Percentiles rank a stretch among this genome's conserved stretches.
Evolutionary conservation across 2,329 filamentous ascomycete species (phyloP).

Genomic region (Dactylellina haptotyla): DNA sequence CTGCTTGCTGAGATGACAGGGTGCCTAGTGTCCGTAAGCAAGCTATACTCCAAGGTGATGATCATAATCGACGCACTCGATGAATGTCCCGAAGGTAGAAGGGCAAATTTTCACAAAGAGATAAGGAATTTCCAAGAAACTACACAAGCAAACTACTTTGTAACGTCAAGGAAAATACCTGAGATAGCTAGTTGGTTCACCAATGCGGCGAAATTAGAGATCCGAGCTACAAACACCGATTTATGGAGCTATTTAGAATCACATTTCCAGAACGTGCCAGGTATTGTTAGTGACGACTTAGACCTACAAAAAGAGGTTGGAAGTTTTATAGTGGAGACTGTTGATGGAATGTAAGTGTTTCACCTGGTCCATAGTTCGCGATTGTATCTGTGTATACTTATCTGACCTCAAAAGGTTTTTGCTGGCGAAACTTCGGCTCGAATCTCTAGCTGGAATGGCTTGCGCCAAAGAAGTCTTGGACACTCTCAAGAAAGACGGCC

Average conservation of each 20-base stretch:
- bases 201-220: neutral
- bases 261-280: neutral
- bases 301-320: conserved; percentile 2
- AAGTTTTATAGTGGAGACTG: neutral
- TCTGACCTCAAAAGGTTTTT: neutral
- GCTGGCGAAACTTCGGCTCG: neutral
- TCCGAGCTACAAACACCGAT: neutral
- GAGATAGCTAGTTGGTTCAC: conserved; percentile 52
- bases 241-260: neutral
- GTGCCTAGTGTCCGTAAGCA: neutral
- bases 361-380: neutral
- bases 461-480: conserved; percentile 57
- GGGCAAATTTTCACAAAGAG: neutral
- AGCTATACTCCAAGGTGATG: conserved; percentile 1
- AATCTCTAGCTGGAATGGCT: neutral
- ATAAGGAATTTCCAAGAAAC: neutral
- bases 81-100: conserved; percentile 2
- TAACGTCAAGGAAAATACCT: conserved; percentile 55
- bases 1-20: neutral
- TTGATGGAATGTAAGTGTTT: conserved; percentile 19
- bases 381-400: neutral
- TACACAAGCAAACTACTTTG: conserved; percentile 7
- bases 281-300: neutral
- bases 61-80: conserved; percentile 14
- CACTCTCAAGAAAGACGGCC: conserved; percentile 57